Percentiles rank a stretch among this genome's conserved stretches.
phyloP scores from a whole-genome alignment of 176 grass and related monocot species.

The Oryza glumipatula region DNA sequence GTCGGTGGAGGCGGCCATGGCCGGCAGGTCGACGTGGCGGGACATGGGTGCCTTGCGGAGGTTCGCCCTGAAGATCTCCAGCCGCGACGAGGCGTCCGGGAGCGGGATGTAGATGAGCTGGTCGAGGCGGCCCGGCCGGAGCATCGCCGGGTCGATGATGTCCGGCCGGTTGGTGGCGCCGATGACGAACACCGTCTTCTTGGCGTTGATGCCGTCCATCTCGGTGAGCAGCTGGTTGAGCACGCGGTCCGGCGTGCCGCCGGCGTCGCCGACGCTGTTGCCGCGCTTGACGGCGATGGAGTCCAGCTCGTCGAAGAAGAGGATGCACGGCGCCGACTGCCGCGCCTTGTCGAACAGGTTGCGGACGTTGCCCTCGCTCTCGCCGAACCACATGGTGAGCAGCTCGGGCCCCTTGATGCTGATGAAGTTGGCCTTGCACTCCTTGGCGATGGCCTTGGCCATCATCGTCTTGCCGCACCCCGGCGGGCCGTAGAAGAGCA shows the following conservation, averaged over 20 bases:
- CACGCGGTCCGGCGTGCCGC: constrained; percentile 40
- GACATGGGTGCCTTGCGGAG: constrained; percentile 38
- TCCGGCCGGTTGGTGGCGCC: constrained; percentile 60
- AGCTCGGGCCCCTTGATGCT: constrained; percentile 63
- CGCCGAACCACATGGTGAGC: constrained; percentile 61
- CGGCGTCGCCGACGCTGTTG: constrained; percentile 33
- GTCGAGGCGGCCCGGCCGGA: constrained; percentile 59
- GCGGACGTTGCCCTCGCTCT: constrained; percentile 59
- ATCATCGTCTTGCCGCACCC: constrained; percentile 57
- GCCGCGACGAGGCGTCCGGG: constrained; percentile 40
- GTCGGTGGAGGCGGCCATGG: constrained; percentile 26
- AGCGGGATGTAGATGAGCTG: constrained; percentile 57
- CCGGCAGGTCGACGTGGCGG: constrained; percentile 32
- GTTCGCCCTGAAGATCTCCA: constrained; percentile 50
- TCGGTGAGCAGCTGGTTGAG: constrained; percentile 56
- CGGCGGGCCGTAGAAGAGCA: constrained; percentile 58
- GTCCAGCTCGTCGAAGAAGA: constrained; percentile 63
- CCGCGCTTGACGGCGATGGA: constrained; percentile 48
- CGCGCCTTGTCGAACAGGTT: constrained; percentile 54
- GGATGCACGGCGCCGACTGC: constrained; percentile 46
- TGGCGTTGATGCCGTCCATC: constrained; percentile 60
- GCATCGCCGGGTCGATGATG: constrained; percentile 60
- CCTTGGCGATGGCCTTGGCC: constrained; percentile 54
- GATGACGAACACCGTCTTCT: constrained; percentile 58
- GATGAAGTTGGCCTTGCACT: constrained; percentile 59